Conservation (phyloP, 495 filamentous ascomycete genomes). For the Aspergillus nidulans region DNA sequence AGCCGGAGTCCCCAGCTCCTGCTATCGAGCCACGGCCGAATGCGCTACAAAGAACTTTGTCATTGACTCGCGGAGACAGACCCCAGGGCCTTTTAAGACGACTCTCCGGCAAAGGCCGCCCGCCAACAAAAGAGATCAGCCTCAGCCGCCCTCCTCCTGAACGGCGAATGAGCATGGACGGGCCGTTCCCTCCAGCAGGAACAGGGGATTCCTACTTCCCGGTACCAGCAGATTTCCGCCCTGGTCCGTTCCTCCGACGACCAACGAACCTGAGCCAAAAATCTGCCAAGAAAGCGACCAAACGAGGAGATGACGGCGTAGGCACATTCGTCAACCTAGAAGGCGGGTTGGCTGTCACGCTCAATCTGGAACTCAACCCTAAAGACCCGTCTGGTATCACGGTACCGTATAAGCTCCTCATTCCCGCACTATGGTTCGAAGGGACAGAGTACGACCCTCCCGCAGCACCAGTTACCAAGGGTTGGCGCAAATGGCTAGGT, state of each 20-base stretch:
- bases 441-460: slow-evolving; percentile 41
- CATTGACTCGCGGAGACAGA: slow-evolving; percentile 56
- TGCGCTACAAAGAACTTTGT: slow-evolving; percentile 55
- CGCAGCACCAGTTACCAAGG: slow-evolving; percentile 33
- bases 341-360: slow-evolving; percentile 73
- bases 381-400: slow-evolving; percentile 87
- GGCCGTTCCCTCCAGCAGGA: slow-evolving; percentile 28
- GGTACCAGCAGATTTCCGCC: slow-evolving; percentile 26
- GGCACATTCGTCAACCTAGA: slow-evolving; percentile 57
- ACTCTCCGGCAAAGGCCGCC: slow-evolving; percentile 41
- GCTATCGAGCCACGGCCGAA: slow-evolving; percentile 44
- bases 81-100: slow-evolving; percentile 50
- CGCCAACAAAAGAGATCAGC: slow-evolving; percentile 43
- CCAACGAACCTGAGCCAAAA: slow-evolving; percentile 66
- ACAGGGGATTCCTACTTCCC: slow-evolving; percentile 40
- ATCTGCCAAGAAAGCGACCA: slow-evolving; percentile 40
- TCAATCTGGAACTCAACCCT: slow-evolving; percentile 83
- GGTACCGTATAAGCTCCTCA: slow-evolving; percentile 76
- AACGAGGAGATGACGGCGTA: slow-evolving; percentile 39
- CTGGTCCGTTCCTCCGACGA: slow-evolving; percentile 61
- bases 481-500: slow-evolving; percentile 42
- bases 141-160: slow-evolving; percentile 14
- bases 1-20: slow-evolving; percentile 24
- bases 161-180: slow-evolving; percentile 40
- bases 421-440: slow-evolving; percentile 65